Conservation (phyloP, 257 asterid species). For the Rehmannia glutinosa region DNA sequence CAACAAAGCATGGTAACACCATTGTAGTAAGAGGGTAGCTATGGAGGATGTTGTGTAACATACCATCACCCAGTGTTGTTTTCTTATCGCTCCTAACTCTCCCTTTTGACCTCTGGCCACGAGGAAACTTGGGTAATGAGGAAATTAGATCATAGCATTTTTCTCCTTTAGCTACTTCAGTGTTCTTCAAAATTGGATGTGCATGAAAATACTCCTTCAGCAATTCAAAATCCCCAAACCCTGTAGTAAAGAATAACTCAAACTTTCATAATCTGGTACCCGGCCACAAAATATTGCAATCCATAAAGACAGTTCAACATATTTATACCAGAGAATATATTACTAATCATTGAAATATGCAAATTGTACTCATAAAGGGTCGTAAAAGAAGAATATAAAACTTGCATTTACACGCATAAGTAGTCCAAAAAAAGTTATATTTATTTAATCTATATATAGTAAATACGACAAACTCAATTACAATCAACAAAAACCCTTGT, state of each 20-base stretch:
- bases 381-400: not conserved
- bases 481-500: conserved; percentile 2
- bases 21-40: not conserved
- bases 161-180: not conserved
- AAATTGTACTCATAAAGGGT: not conserved
- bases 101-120: conserved; percentile 19
- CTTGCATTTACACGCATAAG: not conserved
- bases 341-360: not conserved
- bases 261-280: not conserved
- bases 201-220: not conserved
- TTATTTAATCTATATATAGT: not conserved
- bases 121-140: not conserved
- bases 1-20: not conserved
- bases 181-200: conserved; percentile 18
- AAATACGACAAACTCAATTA: not conserved
- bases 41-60: not conserved
- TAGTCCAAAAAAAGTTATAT: not conserved
- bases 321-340: not conserved
- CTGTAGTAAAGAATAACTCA: conserved; percentile 10
- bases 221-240: conserved; percentile 4
- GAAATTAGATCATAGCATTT: not conserved
- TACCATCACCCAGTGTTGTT: conserved; percentile 7
- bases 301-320: not conserved
- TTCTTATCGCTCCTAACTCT: not conserved
- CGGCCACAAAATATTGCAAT: not conserved